Percentiles rank a stretch among this genome's conserved stretches.
These are phyloP conservation scores for Tricholoma bakamatsutake DNA, from an alignment of 768 basidiomycete species.

Conservation along the genomic window DNA sequence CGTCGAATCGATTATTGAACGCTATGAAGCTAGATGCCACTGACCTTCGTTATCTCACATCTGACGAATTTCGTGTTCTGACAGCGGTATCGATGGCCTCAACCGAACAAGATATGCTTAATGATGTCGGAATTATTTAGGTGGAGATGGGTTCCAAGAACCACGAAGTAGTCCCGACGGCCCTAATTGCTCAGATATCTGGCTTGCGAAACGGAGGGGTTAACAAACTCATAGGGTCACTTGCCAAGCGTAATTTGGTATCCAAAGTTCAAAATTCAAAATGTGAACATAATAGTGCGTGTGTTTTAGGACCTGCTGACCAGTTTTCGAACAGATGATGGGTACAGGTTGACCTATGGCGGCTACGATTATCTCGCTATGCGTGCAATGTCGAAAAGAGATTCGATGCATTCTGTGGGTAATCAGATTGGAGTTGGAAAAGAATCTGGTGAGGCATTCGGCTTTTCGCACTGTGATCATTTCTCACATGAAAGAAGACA, in stretches of 20 bases:
- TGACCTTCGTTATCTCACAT: slow-evolving; percentile 86
- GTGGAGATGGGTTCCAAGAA: slow-evolving; percentile 98
- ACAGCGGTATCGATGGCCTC: slow-evolving; percentile 61
- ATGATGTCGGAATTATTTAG: slow-evolving; percentile 32
- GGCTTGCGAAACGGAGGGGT: slow-evolving; percentile 90
- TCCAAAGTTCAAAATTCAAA: slow-evolving; percentile 87
- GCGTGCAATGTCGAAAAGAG: slow-evolving; percentile 86
- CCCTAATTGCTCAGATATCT: slow-evolving; percentile 87
- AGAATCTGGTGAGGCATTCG: slow-evolving; percentile 68
- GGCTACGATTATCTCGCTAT: slow-evolving; percentile 98
- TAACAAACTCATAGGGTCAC: slow-evolving; percentile 84
- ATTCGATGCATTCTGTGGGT: slow-evolving; percentile 85
- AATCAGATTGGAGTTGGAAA: slow-evolving; percentile 99
- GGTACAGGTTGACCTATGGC: slow-evolving; percentile 94
- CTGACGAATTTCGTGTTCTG: slow-evolving; percentile 93
- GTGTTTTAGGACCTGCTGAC: neutral
- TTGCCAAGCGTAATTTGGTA: slow-evolving; percentile 90
- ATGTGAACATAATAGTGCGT: slow-evolving; percentile 42
- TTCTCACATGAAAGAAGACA: slow-evolving; percentile 44
- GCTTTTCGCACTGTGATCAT: neutral
- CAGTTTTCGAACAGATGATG: slow-evolving; percentile 69
- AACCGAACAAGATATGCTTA: neutral
- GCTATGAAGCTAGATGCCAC: slow-evolving; percentile 92
- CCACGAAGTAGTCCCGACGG: slow-evolving; percentile 90
- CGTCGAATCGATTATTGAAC: too few relatives aligned